A percentile compares a stretch with the other conserved stretches of the same genome.
phyloP scores from a whole-genome alignment of 2,329 filamentous ascomycete species.

The Blastomyces percursus region DNA sequence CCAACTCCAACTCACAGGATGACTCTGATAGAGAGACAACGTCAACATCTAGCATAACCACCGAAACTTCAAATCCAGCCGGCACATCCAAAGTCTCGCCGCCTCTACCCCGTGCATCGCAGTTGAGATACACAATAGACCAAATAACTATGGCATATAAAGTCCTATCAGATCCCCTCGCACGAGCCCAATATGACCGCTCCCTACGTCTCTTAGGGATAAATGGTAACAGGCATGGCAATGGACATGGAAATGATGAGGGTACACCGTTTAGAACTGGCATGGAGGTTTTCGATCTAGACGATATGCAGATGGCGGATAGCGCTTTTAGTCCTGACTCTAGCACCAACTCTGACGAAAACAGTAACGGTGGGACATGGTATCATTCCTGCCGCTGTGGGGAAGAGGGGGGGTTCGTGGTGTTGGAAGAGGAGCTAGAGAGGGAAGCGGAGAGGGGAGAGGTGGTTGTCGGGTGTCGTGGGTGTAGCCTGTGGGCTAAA shows the following conservation, averaged over 20 bases:
- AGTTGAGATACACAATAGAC: conserved; percentile 39
- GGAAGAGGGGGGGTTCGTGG: conserved; percentile 44
- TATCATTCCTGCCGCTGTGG: conserved; percentile 48
- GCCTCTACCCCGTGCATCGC: not conserved
- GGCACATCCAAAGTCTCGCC: not conserved
- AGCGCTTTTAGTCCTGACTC: conserved; percentile 13
- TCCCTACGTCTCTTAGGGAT: conserved; percentile 24
- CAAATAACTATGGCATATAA: conserved; percentile 50
- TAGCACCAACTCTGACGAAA: conserved; percentile 39
- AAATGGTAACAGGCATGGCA: conserved; percentile 20
- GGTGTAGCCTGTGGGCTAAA: conserved; percentile 54
- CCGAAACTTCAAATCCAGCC: not conserved
- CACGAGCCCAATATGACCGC: conserved; percentile 41
- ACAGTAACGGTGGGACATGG: conserved; percentile 38
- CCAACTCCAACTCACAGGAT: not conserved
- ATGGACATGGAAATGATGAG: conserved; percentile 14
- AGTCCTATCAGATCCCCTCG: conserved; percentile 36
- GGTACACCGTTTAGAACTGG: conserved; percentile 38
- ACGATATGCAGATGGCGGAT: conserved; percentile 40
- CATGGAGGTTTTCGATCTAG: conserved; percentile 48
- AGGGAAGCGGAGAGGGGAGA: conserved; percentile 43
- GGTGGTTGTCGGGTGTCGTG: conserved; percentile 49
- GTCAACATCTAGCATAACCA: not conserved
- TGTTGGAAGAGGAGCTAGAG: conserved; percentile 45
- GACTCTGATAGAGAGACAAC: not conserved